A percentile compares a stretch with the other conserved stretches of the same genome.
These are phyloP conservation scores for Yamadazyma oceani DNA, from an alignment of 1,139 yeast species.

Conservation along the genomic window DNA sequence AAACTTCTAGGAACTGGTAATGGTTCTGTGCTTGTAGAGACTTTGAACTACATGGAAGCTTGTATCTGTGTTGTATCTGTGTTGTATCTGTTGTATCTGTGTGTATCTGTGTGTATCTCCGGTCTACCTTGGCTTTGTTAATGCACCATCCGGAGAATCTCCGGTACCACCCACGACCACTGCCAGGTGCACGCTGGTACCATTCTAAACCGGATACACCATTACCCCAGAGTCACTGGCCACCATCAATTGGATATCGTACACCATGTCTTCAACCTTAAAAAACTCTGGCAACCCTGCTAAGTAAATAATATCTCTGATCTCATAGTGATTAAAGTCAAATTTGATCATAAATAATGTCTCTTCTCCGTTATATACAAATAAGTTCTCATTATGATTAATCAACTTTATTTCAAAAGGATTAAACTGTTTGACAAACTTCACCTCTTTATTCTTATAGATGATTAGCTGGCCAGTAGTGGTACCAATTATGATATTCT, in stretches of 20 bases:
- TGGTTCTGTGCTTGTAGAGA: too few species aligned
- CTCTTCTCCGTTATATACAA: slow-evolving; percentile 27
- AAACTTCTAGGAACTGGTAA: too few species aligned
- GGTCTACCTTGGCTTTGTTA: too few species aligned
- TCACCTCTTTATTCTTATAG: slow-evolving; percentile 12
- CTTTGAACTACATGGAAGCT: too few species aligned
- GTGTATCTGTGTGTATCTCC: too few species aligned
- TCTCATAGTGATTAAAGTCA: slow-evolving; percentile 6
- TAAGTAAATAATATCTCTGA: slow-evolving; percentile 14
- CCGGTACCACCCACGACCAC: too few species aligned
- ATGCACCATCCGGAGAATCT: too few species aligned
- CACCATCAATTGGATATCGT: slow-evolving; percentile 12
- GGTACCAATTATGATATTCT: slow-evolving; percentile 24
- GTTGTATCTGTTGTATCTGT: too few species aligned
- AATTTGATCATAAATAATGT: slow-evolving; percentile 16
- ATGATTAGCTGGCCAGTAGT: slow-evolving; percentile 21
- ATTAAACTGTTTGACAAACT: slow-evolving; percentile 12
- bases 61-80: too few species aligned
- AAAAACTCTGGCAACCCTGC: slow-evolving; percentile 27
- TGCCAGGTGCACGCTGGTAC: too few species aligned
- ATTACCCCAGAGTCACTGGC: slow-evolving; percentile 16
- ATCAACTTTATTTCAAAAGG: slow-evolving; percentile 8
- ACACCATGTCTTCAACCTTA: slow-evolving; percentile 15
- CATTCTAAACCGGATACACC: not conserved
- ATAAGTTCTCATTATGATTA: slow-evolving; percentile 2